These are phyloP conservation scores for Fusarium sp. DNA, from an alignment of 2,329 filamentous ascomycete genomes.

Conservation along the genomic window DNA sequence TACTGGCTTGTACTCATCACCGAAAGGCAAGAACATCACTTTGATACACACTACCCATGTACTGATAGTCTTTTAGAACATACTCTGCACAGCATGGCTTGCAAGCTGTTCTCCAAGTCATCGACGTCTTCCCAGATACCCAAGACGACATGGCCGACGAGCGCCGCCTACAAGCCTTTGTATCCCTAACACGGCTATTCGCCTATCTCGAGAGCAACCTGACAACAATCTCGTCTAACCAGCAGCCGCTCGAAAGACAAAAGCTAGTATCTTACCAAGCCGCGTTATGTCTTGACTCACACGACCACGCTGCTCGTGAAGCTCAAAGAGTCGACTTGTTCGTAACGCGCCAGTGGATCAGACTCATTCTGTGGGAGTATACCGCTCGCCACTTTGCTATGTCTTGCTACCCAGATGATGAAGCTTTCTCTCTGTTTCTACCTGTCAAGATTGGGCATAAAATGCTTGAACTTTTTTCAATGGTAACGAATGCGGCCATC, in stretches of 20 bases:
- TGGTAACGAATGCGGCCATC: slow-evolving; percentile 39
- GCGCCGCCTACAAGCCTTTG: slow-evolving; percentile 38
- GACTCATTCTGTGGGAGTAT: slow-evolving; percentile 47
- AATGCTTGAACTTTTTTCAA: slow-evolving; percentile 42
- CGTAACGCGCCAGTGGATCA: slow-evolving; percentile 48
- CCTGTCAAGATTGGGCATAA: slow-evolving; percentile 46
- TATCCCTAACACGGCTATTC: slow-evolving; percentile 41
- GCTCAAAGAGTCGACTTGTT: slow-evolving; percentile 45
- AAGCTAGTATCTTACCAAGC: slow-evolving; percentile 40
- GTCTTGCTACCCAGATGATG: slow-evolving; percentile 41
- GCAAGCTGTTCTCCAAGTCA: slow-evolving; percentile 40
- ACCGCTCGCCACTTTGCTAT: slow-evolving; percentile 45
- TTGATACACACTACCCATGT: too few relatives aligned
- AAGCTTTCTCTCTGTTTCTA: slow-evolving; percentile 44
- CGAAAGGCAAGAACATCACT: too few relatives aligned
- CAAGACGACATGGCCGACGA: slow-evolving; percentile 34
- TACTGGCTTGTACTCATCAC: slow-evolving; percentile 44
- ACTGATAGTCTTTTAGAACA: slow-evolving; percentile 12
- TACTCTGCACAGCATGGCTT: slow-evolving; percentile 43
- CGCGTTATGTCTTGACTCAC: slow-evolving; percentile 29
- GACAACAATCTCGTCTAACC: slow-evolving; percentile 31
- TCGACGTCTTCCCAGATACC: slow-evolving; percentile 36
- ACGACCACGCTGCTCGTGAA: slow-evolving; percentile 37
- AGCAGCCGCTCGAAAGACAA: slow-evolving; percentile 34
- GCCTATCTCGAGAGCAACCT: slow-evolving; percentile 42